These are phyloP conservation scores for Isatis tinctoria DNA, from an alignment of 345 rosid species.

Conservation along the genomic window DNA sequence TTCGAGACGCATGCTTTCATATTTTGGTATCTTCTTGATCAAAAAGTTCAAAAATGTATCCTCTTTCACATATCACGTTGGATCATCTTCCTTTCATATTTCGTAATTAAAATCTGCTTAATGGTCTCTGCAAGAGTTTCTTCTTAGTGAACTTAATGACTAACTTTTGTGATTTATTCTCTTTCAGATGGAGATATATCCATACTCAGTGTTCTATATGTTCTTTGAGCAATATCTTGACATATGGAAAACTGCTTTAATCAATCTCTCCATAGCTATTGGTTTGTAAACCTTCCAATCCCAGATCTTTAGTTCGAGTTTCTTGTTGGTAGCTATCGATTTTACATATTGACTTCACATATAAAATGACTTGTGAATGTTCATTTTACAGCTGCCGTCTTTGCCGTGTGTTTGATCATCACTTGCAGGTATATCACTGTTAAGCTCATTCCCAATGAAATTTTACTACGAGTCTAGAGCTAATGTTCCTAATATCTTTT, in stretches of 20 bases:
- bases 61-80: background rate
- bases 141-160: background rate
- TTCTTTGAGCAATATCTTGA: conserved; percentile 97
- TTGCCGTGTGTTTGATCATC: conserved; percentile 78
- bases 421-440: conserved; percentile 73
- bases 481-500: background rate
- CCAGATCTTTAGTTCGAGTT: background rate
- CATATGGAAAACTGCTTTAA: conserved; percentile 93
- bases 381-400: conserved; percentile 67
- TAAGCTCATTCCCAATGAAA: background rate
- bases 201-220: conserved; percentile 97
- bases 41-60: background rate
- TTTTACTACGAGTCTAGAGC: background rate
- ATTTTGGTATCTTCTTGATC: background rate
- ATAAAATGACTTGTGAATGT: background rate
- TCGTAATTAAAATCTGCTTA: background rate
- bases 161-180: background rate
- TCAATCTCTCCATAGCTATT: conserved; percentile 90
- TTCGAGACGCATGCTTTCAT: background rate
- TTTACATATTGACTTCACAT: background rate
- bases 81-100: background rate
- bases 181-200: conserved; percentile 91
- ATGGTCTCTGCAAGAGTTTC: background rate
- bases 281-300: conserved; percentile 49
- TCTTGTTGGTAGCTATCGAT: background rate